These are phyloP conservation scores for Ophiorrhiza pumila DNA, from an alignment of 257 asterid genomes.

Conservation along the genomic window DNA sequence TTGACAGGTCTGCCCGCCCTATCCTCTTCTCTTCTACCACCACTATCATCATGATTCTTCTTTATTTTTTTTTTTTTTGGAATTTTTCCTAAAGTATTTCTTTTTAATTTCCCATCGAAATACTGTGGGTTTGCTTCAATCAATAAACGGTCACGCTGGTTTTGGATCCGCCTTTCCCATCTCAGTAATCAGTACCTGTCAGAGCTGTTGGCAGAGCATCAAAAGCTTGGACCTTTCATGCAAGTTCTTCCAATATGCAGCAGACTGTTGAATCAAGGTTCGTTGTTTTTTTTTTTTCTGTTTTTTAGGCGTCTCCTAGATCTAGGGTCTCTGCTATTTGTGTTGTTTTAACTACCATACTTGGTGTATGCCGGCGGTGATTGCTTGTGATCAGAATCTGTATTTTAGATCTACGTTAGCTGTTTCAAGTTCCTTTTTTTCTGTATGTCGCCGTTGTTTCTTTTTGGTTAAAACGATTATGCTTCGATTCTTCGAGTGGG, in stretches of 20 bases:
- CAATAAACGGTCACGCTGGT: no score
- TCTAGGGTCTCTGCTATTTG: slow-evolving; percentile 33
- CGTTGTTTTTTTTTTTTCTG: background rate
- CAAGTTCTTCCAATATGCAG: slow-evolving; percentile 91
- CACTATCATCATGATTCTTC: background rate
- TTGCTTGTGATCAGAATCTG: background rate
- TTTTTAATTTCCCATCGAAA: no score
- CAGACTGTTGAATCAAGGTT: slow-evolving; percentile 92
- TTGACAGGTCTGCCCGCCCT: slow-evolving; percentile 52
- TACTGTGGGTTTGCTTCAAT: no score
- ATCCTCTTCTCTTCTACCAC: background rate
- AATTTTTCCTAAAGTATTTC: no score
- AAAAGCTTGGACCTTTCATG: slow-evolving; percentile 91
- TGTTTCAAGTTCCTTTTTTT: background rate
- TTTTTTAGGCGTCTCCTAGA: slow-evolving; percentile 23
- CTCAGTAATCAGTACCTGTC: slow-evolving; percentile 78
- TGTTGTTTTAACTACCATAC: background rate
- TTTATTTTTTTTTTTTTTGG: background rate
- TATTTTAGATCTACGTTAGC: slow-evolving; percentile 3
- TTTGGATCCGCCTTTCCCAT: no score
- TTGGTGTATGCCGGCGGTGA: background rate
- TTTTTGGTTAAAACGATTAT: background rate
- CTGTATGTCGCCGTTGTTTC: background rate
- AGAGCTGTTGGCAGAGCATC: slow-evolving; percentile 95
- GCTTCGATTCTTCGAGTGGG: no score